Evolutionary conservation across 163 green algal genomes (phyloP), one percentile per base, ranked within the genome.

Genomic region (Chlorella variabilis): DNA sequence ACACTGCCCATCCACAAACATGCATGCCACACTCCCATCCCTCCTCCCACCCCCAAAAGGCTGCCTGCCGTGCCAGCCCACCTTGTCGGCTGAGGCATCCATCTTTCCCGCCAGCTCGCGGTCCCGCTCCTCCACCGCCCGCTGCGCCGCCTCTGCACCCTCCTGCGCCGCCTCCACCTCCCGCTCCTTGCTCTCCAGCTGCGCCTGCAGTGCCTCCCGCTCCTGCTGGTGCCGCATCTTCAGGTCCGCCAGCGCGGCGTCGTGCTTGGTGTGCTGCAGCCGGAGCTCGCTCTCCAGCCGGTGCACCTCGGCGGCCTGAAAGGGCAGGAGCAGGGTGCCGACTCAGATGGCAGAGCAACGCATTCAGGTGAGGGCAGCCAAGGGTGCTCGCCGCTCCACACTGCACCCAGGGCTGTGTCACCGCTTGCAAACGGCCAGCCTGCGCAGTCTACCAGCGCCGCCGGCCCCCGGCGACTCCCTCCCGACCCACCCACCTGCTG

Each of bases 211-310:
- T 6, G 27, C 34, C 45, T 75, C 62, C 33, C 1, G 2, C 76
- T 82, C 76, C 76, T 71, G 27, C 62, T 75, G 51, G 63, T 82
- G 76, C 42, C 67, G 15, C 27, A 42, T 15, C 21, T 70, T 54
- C 36, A 75, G 62, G 21, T 75, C 76, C 17, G 65, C 76, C 45
- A 82, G 62, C 13, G 76, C 76, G 9, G 62, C 45, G 39, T 75
- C 76, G 48, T 75, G 62, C 34, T 66, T 75, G 45, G 62, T 70
- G 36, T 65, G 33, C 76, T 56, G 62, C 76, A 58, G 31, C 11
- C 76, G 76, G 31, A 82, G 45, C 42, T 75, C 62, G 45, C n/a
- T 67, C 61, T 82, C 76, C 42, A 75, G 33, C 42, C 68, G 62
- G 21, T 51, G 29, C 25, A 75, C 42, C 33, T 75, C 59, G 9